Evolutionary conservation across 2,329 filamentous ascomycete genomes (phyloP).

Genomic region (Verticillium nubilum): DNA sequence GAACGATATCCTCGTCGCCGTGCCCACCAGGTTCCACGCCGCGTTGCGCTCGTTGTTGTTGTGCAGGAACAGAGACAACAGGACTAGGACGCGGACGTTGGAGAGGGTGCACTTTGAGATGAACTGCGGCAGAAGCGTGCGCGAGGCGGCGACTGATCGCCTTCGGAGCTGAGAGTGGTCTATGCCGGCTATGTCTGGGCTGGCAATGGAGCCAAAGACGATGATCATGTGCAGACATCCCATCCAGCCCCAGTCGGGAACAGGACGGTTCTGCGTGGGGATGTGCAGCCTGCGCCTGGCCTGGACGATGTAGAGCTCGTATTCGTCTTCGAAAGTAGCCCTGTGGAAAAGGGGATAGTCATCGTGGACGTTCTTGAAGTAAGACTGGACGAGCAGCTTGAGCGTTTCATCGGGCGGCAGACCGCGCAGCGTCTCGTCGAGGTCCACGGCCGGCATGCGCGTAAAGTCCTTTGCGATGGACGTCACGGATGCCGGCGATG

Average conservation of each 20-base stretch:
- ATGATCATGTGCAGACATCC: constrained; percentile 30
- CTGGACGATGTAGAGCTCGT: constrained; percentile 21
- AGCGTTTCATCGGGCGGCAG: constrained; percentile 20
- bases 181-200: constrained; percentile 15
- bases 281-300: constrained; percentile 5
- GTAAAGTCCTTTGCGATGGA: constrained; percentile 21
- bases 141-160: constrained; percentile 16
- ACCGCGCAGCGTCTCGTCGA: constrained; percentile 21
- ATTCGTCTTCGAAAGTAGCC: constrained; percentile 26
- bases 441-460: constrained; percentile 15
- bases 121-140: constrained; percentile 20
- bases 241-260: constrained; percentile 26
- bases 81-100: constrained; percentile 24
- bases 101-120: constrained; percentile 24
- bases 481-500: constrained; percentile 20
- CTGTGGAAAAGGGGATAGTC: constrained; percentile 30
- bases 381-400: constrained; percentile 25
- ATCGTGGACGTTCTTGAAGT: constrained; percentile 27
- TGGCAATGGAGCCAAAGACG: constrained; percentile 26
- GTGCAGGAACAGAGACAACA: constrained; percentile 27
- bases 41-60: constrained; percentile 33
- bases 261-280: constrained; percentile 4
- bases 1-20: constrained; percentile 24
- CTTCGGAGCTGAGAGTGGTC: constrained; percentile 20
- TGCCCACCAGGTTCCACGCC: constrained; percentile 26